These are phyloP conservation scores for Mycena polygramma DNA, from an alignment of 768 basidiomycete species.

Conservation along the genomic window DNA sequence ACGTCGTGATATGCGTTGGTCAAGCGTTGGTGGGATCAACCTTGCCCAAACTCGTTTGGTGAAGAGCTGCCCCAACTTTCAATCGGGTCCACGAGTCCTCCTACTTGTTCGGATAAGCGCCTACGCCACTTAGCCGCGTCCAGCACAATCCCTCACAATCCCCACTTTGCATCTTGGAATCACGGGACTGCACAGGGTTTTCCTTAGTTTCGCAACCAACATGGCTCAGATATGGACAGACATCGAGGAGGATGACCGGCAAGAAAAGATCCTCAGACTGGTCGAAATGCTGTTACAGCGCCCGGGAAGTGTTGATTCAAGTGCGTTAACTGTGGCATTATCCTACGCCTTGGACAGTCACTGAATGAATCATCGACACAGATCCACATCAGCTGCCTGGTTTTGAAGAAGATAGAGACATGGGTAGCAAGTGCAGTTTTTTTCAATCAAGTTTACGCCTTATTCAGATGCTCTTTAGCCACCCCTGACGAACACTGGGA, in stretches of 20 bases:
- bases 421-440: constrained; percentile 62
- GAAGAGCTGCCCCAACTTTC: too few species aligned
- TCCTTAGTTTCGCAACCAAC: too few species aligned
- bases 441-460: not conserved
- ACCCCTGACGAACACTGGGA: constrained; percentile 77
- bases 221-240: constrained; percentile 26
- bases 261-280: constrained; percentile 63
- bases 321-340: constrained; percentile 41
- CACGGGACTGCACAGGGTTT: too few species aligned
- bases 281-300: constrained; percentile 64
- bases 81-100: too few species aligned
- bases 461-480: constrained; percentile 11
- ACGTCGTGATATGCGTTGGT: too few species aligned
- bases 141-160: too few species aligned
- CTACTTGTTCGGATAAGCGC: too few species aligned
- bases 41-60: too few species aligned
- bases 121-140: too few species aligned
- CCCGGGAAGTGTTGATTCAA: constrained; percentile 46
- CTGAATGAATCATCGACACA: constrained; percentile 30
- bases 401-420: constrained; percentile 75
- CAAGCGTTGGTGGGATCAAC: too few species aligned
- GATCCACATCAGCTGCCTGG: constrained; percentile 57
- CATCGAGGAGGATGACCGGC: constrained; percentile 38
- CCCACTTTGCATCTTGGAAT: too few species aligned
- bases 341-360: not conserved